A percentile compares a stretch with the other conserved stretches of the same genome.
Evolutionary conservation across 495 filamentous ascomycete genomes (phyloP).

Genomic region (Clohesyomyces aquaticus): DNA sequence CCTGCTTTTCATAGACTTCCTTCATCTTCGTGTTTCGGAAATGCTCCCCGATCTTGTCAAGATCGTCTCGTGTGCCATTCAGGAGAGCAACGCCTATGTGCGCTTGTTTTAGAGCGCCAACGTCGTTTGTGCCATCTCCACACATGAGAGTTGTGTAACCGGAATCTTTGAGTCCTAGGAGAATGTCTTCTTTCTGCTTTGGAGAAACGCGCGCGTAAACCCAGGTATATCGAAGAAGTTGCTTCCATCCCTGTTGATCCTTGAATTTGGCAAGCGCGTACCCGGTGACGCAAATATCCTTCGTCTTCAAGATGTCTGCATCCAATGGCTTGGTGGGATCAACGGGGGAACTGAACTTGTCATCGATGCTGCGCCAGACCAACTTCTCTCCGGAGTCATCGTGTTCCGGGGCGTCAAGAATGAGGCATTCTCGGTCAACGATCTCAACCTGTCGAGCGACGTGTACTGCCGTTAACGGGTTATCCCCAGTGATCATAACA

Average conservation of each 20-base stretch:
- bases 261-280: conserved; percentile 92
- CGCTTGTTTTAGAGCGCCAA: conserved; percentile 96
- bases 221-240: conserved; percentile 87
- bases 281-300: conserved; percentile 95
- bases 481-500: conserved; percentile 99
- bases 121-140: conserved; percentile 97
- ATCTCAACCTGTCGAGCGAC: conserved; percentile 97
- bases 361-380: conserved; percentile 95
- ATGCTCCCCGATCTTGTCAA: conserved; percentile 89
- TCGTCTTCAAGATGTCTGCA: conserved; percentile 74
- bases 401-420: conserved; percentile 92
- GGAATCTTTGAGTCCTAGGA: conserved; percentile 90
- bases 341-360: conserved; percentile 84
- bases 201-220: conserved; percentile 98
- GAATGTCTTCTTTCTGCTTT: conserved; percentile 98
- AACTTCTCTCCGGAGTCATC: conserved; percentile 79
- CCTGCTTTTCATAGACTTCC: conserved; percentile 97
- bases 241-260: conserved; percentile 69
- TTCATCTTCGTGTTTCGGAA: conserved; percentile 95
- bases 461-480: conserved; percentile 93
- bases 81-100: conserved; percentile 95
- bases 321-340: conserved; percentile 83
- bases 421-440: conserved; percentile 91
- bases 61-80: conserved; percentile 89
- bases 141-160: conserved; percentile 99